phyloP scores from a whole-genome alignment of 257 asterid species.

The Plantago elongata region DNA sequence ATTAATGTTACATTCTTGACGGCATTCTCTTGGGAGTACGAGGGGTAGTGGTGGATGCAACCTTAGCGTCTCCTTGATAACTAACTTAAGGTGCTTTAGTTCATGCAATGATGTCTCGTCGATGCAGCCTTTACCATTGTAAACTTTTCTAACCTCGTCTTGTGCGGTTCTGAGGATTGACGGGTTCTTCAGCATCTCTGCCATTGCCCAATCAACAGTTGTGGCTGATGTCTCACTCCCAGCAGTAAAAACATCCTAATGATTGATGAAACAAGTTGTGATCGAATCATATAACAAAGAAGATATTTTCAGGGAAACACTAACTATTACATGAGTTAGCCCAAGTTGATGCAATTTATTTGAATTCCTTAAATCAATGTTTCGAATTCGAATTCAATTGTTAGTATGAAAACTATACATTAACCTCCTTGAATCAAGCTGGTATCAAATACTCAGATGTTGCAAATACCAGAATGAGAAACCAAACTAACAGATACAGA shows the following conservation, averaged over 20 bases:
- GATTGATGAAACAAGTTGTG: neutral
- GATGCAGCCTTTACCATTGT: neutral
- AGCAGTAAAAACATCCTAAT: slow-evolving; percentile 19
- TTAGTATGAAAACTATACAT: too few relatives aligned
- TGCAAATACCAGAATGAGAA: neutral
- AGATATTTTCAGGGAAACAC: neutral
- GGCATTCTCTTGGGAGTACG: slow-evolving; percentile 12
- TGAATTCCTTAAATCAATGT: too few relatives aligned
- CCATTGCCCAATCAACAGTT: slow-evolving; percentile 22
- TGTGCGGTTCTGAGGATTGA: slow-evolving; percentile 14
- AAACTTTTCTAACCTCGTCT: slow-evolving; percentile 17
- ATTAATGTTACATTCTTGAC: slow-evolving; percentile 8
- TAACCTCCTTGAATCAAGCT: neutral
- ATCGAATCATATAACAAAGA: neutral
- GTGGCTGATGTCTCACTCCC: slow-evolving; percentile 27
- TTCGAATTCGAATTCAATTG: too few relatives aligned
- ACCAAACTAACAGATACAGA: neutral
- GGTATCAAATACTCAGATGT: neutral
- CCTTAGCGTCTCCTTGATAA: slow-evolving; percentile 21
- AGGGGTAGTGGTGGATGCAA: slow-evolving; percentile 19
- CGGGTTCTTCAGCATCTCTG: slow-evolving; percentile 21
- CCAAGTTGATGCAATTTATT: neutral
- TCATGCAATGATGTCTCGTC: slow-evolving; percentile 8
- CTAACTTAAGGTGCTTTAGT: slow-evolving; percentile 13
- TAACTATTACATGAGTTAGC: neutral